phyloP scores from a whole-genome alignment of 345 rosid species.

The Lepidium didymum region DNA sequence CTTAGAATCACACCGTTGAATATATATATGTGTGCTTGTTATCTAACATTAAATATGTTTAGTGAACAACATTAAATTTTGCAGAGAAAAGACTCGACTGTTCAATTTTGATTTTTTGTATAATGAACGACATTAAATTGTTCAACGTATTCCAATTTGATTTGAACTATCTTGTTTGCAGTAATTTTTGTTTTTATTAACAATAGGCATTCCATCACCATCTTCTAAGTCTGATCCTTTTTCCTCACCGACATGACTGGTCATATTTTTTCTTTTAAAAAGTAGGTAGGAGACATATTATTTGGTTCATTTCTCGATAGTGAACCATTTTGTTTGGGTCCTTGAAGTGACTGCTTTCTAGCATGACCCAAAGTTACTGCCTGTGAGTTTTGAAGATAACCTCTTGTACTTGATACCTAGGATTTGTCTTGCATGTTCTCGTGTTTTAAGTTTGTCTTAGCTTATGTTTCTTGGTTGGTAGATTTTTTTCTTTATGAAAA shows the following conservation, averaged over 20 bases:
- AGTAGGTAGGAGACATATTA: conserved; percentile 50
- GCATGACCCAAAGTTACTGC: conserved; percentile 41
- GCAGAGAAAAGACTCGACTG: too few relatives aligned
- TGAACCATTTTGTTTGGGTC: conserved; percentile 40
- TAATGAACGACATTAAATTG: too few relatives aligned
- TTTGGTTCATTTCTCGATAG: conserved; percentile 45
- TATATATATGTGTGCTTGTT: neutral
- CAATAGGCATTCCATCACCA: too few relatives aligned
- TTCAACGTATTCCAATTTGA: too few relatives aligned
- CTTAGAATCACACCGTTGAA: neutral
- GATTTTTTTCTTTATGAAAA: neutral
- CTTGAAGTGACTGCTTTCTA: conserved; percentile 51
- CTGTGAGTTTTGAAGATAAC: conserved; percentile 28
- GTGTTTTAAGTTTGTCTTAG: conserved; percentile 5
- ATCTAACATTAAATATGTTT: neutral
- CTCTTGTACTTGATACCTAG: neutral
- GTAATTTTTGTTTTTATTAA: too few relatives aligned
- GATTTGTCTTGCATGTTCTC: conserved; percentile 3
- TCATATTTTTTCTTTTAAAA: conserved; percentile 25
- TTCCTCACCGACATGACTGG: neutral
- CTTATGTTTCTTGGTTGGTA: conserved; percentile 28
- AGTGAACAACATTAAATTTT: too few relatives aligned
- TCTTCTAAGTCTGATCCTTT: too few relatives aligned
- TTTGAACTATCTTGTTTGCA: too few relatives aligned
- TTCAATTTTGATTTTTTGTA: too few relatives aligned